Base-by-base conservation (phyloP, 2,329 filamentous ascomycete species). In the Anthostomella pinea region DNA sequence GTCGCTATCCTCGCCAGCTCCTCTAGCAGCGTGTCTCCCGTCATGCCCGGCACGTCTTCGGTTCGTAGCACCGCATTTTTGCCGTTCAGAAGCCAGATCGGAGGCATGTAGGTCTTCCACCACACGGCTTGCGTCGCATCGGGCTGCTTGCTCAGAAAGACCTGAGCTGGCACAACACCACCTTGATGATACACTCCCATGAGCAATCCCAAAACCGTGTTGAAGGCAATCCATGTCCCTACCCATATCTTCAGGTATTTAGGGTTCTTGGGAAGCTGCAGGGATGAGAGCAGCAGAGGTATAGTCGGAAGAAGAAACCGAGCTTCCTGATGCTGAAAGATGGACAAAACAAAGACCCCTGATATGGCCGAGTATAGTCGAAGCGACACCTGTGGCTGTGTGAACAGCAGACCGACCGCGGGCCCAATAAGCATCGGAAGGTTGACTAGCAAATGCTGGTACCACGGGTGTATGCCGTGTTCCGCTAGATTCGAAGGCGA, bases 81-180 rank as follows among this genome's bases (percentile, higher is more conserved):
- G 35, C 83, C 82, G 47, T 88, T 83, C 6, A 90, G 68, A 14
- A 91, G 72, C 85, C 86, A 91, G 22, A 84, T 82, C 0, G 86
- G 86, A 13, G 86, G 86, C 57, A 81, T 85, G 57, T 90, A 90
- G 1, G 86, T 90, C 60, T 89, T 90, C 86, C 86, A 91, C 86
- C 86, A 91, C 33, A 86, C 71, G 3, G 82, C 83, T 21, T 83
- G 73, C 2, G 79, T 81, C 7, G 84, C 79, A 45, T 84, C 81
- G 4, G 77, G 72, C 47, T 85, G 81, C 36, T 76, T 77, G 53
- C 80, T 84, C 54, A 91, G 71, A 56, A 87, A 87, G 1, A 85
- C 78, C 53, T 91, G 86, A 6, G 79, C 80, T 1, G 85, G 83
- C 1, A 91, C 73, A 17, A 90, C 77, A 27, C 86, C 86, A 18